Percentiles rank a stretch among this genome's conserved stretches.
Conservation (phyloP, 805 yeast species). For the Candida arabinofermentans region DNA sequence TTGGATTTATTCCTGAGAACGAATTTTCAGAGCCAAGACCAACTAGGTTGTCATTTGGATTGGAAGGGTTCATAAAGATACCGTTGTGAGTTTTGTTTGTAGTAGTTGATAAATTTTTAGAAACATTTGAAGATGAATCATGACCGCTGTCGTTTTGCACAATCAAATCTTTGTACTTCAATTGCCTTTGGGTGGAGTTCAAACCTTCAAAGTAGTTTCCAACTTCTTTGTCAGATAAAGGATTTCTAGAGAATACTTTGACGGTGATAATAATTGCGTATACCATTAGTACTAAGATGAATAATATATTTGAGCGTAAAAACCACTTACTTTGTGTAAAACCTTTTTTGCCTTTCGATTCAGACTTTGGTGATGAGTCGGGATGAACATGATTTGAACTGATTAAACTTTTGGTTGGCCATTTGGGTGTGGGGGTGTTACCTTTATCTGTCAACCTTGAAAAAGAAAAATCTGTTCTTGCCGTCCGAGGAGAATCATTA, state of each 20-base stretch:
- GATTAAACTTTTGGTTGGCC: background rate
- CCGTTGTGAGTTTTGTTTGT: too few species aligned
- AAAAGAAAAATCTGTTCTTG: constrained; percentile 18
- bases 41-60: too few species aligned
- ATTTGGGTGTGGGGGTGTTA: background rate
- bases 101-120: too few species aligned
- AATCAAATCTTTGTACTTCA: background rate
- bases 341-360: too few species aligned
- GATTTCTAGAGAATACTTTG: constrained; percentile 10
- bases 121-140: too few species aligned
- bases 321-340: background rate
- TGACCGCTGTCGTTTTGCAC: background rate
- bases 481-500: constrained; percentile 14
- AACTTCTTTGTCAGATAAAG: constrained; percentile 9
- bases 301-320: background rate
- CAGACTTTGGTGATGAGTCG: too few species aligned
- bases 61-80: too few species aligned
- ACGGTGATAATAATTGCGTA: constrained; percentile 14
- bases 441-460: constrained; percentile 1
- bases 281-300: constrained; percentile 8
- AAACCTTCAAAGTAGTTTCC: constrained; percentile 8
- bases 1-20: constrained; percentile 31
- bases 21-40: constrained; percentile 11
- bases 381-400: too few species aligned
- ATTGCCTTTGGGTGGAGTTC: constrained; percentile 6